phyloP scores from a whole-genome alignment of 2,329 filamentous ascomycete genomes.

The Amauroascus niger region DNA sequence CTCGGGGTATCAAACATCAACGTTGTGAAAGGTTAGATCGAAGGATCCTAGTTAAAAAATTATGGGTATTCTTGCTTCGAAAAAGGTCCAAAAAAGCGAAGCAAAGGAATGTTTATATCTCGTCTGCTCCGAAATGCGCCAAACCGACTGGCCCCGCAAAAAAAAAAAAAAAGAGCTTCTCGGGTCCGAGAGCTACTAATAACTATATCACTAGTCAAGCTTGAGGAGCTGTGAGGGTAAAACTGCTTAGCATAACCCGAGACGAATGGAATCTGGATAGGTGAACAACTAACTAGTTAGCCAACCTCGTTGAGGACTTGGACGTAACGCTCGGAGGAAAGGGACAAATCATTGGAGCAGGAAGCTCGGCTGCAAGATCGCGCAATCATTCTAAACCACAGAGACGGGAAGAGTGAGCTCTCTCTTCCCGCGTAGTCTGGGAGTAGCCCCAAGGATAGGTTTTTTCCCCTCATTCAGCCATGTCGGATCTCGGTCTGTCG shows the following conservation, averaged over 20 bases:
- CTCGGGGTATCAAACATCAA: not conserved
- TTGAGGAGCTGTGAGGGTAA: not conserved
- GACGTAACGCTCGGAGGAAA: not conserved
- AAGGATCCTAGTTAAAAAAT: not conserved
- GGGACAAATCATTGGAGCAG: not conserved
- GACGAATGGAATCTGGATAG: not conserved
- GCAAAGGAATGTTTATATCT: not conserved
- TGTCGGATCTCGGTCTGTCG: constrained; percentile 2
- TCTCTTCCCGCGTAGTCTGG: not conserved
- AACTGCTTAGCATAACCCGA: not conserved
- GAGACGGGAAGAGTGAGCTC: not conserved
- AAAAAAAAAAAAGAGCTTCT: constrained; percentile 1
- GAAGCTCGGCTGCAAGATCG: not conserved
- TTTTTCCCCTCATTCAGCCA: not conserved
- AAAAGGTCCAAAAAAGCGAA: not conserved
- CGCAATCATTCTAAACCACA: not conserved
- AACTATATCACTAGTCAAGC: not conserved
- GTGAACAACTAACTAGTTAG: not conserved
- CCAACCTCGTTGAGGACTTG: not conserved
- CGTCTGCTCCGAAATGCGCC: not conserved
- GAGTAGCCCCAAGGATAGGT: not conserved
- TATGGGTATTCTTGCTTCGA: not conserved
- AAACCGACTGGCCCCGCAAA: not conserved
- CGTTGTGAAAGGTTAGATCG: not conserved
- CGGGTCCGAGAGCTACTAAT: too few species aligned